phyloP scores from a whole-genome alignment of 2,329 filamentous ascomycete species.

The Bipolaris bicolor region DNA sequence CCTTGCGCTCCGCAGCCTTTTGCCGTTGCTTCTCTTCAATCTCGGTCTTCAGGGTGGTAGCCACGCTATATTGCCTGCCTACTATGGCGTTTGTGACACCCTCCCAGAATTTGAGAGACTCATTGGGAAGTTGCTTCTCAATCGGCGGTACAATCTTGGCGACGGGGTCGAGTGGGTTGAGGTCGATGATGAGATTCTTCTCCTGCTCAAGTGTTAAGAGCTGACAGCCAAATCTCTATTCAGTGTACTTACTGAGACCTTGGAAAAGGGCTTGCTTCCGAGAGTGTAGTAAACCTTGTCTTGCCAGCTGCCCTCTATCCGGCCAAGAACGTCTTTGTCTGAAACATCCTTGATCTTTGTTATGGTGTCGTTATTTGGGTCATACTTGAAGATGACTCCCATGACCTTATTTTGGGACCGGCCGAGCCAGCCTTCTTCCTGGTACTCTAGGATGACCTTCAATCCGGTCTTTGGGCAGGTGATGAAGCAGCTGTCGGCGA shows the following conservation, averaged over 20 bases:
- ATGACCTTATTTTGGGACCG: conserved; percentile 90
- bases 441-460: conserved; percentile 90
- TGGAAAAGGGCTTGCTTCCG: conserved; percentile 54
- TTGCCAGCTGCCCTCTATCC: conserved; percentile 87
- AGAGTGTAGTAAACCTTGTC: conserved; percentile 68
- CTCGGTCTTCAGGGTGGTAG: conserved; percentile 86
- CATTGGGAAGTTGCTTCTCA: conserved; percentile 82
- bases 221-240: not conserved
- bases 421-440: conserved; percentile 94
- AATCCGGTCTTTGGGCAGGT: conserved; percentile 88
- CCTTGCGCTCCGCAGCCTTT: conserved; percentile 80
- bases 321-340: conserved; percentile 80
- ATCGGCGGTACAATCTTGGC: conserved; percentile 79
- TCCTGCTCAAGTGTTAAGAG: conserved; percentile 40
- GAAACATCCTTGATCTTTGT: conserved; percentile 83
- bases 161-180: conserved; percentile 79
- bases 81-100: conserved; percentile 85
- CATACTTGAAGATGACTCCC: conserved; percentile 88
- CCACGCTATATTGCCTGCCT: conserved; percentile 80
- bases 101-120: conserved; percentile 87
- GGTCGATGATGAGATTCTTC: conserved; percentile 80
- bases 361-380: conserved; percentile 83
- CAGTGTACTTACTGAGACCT: conserved; percentile 60
- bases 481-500: conserved; percentile 87
- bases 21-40: conserved; percentile 89